phyloP scores from a whole-genome alignment of 805 yeast species.

The Monosporozyma aerobia region DNA sequence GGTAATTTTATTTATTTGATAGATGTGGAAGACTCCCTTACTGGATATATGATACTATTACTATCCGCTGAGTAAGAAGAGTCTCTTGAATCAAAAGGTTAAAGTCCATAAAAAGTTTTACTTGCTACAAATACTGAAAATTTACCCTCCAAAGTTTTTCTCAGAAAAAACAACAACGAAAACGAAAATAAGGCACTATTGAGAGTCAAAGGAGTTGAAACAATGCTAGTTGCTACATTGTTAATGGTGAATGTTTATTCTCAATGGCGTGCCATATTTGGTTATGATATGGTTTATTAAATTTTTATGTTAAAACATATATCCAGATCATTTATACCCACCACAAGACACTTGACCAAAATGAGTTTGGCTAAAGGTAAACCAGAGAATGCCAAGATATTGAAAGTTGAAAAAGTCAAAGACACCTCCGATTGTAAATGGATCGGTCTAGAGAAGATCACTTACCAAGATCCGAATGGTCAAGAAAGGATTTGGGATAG shows the following conservation, averaged over 20 bases:
- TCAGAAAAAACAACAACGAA: background rate
- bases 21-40: background rate
- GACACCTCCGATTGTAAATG: constrained; percentile 47
- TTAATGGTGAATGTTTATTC: background rate
- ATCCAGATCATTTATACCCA: background rate
- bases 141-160: background rate
- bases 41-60: background rate
- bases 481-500: constrained; percentile 76
- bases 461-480: constrained; percentile 68
- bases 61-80: background rate
- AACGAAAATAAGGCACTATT: background rate
- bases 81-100: background rate
- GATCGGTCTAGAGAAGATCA: constrained; percentile 57
- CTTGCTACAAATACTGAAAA: background rate
- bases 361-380: constrained; percentile 26
- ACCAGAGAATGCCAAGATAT: constrained; percentile 31
- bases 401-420: constrained; percentile 24
- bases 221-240: background rate
- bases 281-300: background rate
- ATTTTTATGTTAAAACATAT: background rate
- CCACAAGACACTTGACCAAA: constrained; percentile 1
- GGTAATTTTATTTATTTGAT: background rate
- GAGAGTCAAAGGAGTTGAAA: background rate
- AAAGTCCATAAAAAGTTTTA: background rate
- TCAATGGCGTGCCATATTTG: background rate